These are phyloP conservation scores for Aspergillus taichungensis DNA, from an alignment of 495 filamentous ascomycete species.

Conservation along the genomic window DNA sequence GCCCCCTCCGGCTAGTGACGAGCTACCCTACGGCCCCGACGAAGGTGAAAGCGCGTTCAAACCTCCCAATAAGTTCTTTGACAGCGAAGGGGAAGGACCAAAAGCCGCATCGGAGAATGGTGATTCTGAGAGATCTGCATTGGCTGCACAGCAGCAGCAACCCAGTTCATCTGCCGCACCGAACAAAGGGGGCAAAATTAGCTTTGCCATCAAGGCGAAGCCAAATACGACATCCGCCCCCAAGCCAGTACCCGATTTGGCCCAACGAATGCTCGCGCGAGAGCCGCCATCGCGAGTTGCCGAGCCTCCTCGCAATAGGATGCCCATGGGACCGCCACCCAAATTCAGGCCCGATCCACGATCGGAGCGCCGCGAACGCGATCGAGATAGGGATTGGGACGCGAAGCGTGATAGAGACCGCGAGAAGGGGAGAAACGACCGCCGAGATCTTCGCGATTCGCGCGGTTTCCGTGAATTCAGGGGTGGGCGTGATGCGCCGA, in stretches of 20 bases:
- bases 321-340: slow-evolving; percentile 31
- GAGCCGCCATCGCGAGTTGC: slow-evolving; percentile 34
- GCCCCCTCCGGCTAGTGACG: slow-evolving; percentile 23
- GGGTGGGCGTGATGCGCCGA: slow-evolving; percentile 38
- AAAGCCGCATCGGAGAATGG: slow-evolving; percentile 25
- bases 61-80: slow-evolving; percentile 49
- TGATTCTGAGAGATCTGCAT: slow-evolving; percentile 36
- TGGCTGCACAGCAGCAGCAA: slow-evolving; percentile 33
- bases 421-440: slow-evolving; percentile 29
- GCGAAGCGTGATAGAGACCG: slow-evolving; percentile 33
- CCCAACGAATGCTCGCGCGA: slow-evolving; percentile 57
- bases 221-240: slow-evolving; percentile 44
- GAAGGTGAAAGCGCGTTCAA: slow-evolving; percentile 56
- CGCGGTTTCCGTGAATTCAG: slow-evolving; percentile 43
- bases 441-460: slow-evolving; percentile 34
- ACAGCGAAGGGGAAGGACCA: slow-evolving; percentile 49
- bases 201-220: slow-evolving; percentile 81
- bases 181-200: slow-evolving; percentile 64
- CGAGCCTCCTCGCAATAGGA: slow-evolving; percentile 30
- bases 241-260: slow-evolving; percentile 61
- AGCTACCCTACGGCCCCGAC: slow-evolving; percentile 25
- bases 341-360: slow-evolving; percentile 38
- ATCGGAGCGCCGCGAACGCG: slow-evolving; percentile 28
- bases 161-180: slow-evolving; percentile 41
- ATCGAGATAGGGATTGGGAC: slow-evolving; percentile 34